Evolutionary conservation across 202 grass and related monocot genomes (phyloP), one percentile per base, ranked within the genome.

Genomic region (Hordeum pubiflorum): DNA sequence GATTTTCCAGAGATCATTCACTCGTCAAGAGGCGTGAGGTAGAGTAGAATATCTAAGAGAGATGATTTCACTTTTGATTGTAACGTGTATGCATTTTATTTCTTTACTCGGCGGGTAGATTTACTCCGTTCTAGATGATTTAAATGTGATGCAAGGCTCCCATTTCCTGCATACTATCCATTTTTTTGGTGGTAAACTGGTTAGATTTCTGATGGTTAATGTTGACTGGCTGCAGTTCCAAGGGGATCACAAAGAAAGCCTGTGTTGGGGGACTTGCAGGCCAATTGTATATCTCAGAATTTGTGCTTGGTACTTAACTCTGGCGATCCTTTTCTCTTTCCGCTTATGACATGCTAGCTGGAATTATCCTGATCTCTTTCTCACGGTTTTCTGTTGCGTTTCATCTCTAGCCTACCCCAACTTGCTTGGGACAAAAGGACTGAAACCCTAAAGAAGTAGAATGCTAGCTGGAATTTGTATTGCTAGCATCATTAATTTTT

Each of bases 241-340:
- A 88, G 85, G 88, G 4, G 65, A 74, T 54, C 92, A 93, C 83
- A 94, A 90, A 77, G 90, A 98, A 79, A 95, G 80, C 65, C 68
- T 95, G 79, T 98, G 90, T 41, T 98, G 92, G 87, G 96, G 90
- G 17, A 93, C 92, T 58, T 98, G 90, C 54, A 87, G 92, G 69
- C 90, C 96, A 43, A 89, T 95, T 89, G 80, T 91, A 50, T 93
- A 98, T 76, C 86, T 95, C 60, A 89, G 96, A 67, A 89, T 98
- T 58, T 85, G 89, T 65, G 90, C 96, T 59, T 93, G 96, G 96
- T 94, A 39, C 72, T 88, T 48, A 74, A 70, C 54, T 83, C 57
- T 17, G 50, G 5, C 8, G 62, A 39, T 22, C 0, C 46, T 13
- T 84, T 52, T 57, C 36, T 41, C 3, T 69, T 69, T n/a, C 69